Evolutionary conservation across 78 protist genomes (phyloP).

Genomic region (Emiliania huxleyi): DNA sequence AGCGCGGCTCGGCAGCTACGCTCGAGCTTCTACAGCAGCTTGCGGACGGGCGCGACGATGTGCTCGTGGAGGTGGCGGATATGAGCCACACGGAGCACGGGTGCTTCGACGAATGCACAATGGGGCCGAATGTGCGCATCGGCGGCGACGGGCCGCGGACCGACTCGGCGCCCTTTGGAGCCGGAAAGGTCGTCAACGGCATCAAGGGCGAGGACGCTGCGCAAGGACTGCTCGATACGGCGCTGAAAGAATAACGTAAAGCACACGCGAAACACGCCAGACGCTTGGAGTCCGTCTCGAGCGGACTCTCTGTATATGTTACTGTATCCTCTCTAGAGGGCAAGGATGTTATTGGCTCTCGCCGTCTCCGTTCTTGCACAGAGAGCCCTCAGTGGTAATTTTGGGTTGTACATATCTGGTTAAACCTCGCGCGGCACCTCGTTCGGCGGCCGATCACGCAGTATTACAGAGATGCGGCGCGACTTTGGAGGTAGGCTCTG

Average conservation of each 20-base stretch:
- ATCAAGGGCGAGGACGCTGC: background rate
- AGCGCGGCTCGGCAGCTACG: background rate
- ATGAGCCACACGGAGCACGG: slow-evolving; percentile 11
- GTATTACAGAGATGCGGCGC: background rate
- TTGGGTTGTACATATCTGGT: too few species aligned
- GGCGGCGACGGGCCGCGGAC: background rate
- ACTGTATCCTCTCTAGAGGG: too few species aligned
- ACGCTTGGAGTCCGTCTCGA: too few species aligned
- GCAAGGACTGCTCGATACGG: background rate
- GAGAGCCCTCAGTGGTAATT: too few species aligned
- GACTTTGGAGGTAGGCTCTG: background rate
- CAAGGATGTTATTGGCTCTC: too few species aligned
- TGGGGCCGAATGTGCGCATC: slow-evolving; percentile 19
- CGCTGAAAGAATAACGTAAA: too few species aligned
- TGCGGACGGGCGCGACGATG: background rate
- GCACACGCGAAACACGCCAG: too few species aligned
- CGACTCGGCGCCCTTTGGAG: too few species aligned
- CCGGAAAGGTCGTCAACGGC: background rate
- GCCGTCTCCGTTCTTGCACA: too few species aligned
- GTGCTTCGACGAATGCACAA: slow-evolving; percentile 30
- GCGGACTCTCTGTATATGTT: too few species aligned
- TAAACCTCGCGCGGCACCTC: too few species aligned
- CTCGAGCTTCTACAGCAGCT: background rate
- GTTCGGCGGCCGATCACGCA: background rate
- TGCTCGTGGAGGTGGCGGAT: background rate